Evolutionary conservation across 495 filamentous ascomycete species (phyloP), one percentile per base, ranked within the genome.

Genomic region (Xylaria longipes): DNA sequence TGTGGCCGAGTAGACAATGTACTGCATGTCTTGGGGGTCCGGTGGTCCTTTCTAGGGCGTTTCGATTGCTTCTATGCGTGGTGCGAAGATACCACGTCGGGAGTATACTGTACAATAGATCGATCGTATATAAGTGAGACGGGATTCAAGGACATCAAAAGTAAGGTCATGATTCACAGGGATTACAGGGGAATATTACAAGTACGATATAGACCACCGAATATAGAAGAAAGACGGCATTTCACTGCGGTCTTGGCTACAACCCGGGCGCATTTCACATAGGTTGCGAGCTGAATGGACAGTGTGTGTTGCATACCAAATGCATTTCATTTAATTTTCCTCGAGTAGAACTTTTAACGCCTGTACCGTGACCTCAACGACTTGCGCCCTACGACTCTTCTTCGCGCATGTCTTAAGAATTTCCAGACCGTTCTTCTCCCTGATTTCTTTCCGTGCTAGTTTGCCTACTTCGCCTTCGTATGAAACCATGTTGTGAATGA

Each of bases 351-450:
- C 78, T 76, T 91, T 91, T 73, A 93, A 78, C 4, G 88, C 87
- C 75, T 91, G 85, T 17, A 92, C 85, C 0, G 87, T 87, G 5
- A 88, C 82, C 79, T 92, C 86, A 12, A 94, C 79, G 31, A 94
- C 88, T 52, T 89, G 88, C 20, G 87, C 82, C 57, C 88, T 88
- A 67, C 86, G 82, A 4, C 89, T 89, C 77, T 87, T 87, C 83
- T 90, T 91, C 9, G 92, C 82, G 68, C 88, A 89, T 61, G 85
- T 85, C 68, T 86, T 91, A 71, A 94, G 73, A 1, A 87, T 80
- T 46, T 91, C 88, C 4, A 92, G 79, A 2, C 87, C 92, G 0
- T 85, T 85, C 17, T 80, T 86, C 20, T 77, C 79, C n/a, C 73
- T 74, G 43, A 89, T 67, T 41, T 75, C 81, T 68, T 84, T 82